Base-by-base conservation (phyloP, 2,329 filamentous ascomycete species). In the Salinomyces thailandicus region DNA sequence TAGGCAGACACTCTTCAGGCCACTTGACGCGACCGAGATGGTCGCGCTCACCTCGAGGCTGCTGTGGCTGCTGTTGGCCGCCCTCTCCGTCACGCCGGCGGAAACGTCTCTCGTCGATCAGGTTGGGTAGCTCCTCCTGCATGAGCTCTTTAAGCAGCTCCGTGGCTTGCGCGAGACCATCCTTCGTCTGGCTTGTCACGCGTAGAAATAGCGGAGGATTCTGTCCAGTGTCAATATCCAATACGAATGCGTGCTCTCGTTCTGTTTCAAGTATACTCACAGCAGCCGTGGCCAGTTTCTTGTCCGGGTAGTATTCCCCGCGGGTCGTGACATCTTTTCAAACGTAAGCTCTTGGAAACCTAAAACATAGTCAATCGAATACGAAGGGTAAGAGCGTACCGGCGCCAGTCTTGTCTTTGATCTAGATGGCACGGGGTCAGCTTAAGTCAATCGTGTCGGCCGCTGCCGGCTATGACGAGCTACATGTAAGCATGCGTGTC, bases 351-450 rank as follows among this genome's bases (percentile, higher is more conserved):
- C 43, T 22, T 67, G 63, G 58, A 62, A 62, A 67, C 68, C 62
- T 62, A 64, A 52, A 50, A 61, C 60, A 62, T 53, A 48, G 36
- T 63, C 63, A 62, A 60, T 55, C 60, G 62, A 63, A 60, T 62
- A 64, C 61, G 46, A 41, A 67, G 33, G 27, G 37, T 36, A 68
- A 62, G 67, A 71, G 77, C 87, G 79, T 98, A 98, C 91, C 91
- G 74, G 91, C 89, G 75, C 91, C 91, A 79, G 89, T 96, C 58
- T 95, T 85, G 71, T 95, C 89, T 81, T 94, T 93, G 58, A 98
- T 98, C 91, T 98, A 87, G 56, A 83, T 82, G 66, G 79, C 91
- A 75, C 78, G 32, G 79, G 77, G 87, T 95, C 78, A 96, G 87
- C 85, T 91, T 77, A 78, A 85, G 83, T 76, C 79, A 84, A 77